Percentiles rank a stretch among this genome's conserved stretches.
Conservation (phyloP, 2,329 filamentous ascomycete genomes). For the Falciphora oryzae region DNA sequence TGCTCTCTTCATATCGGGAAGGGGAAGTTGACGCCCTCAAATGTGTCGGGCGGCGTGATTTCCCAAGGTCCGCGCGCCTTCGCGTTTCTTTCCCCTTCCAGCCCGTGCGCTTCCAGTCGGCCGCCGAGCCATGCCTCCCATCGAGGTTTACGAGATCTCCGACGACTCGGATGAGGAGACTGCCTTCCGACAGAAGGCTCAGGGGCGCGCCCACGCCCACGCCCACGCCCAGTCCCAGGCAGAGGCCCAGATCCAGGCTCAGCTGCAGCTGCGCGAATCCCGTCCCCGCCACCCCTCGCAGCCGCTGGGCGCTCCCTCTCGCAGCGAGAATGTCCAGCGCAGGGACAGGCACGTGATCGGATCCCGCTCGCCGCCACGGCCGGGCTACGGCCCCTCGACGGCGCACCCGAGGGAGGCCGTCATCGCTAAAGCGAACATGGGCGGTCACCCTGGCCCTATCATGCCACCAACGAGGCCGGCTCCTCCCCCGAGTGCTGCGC, state of each 20-base stretch:
- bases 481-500: background rate
- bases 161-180: background rate
- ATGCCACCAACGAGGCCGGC: background rate
- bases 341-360: background rate
- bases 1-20: background rate
- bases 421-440: background rate
- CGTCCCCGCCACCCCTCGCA: background rate
- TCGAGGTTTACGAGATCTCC: background rate
- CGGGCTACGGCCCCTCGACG: background rate
- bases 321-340: background rate
- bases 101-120: background rate
- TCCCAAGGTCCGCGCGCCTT: background rate
- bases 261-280: background rate
- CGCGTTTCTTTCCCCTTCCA: background rate
- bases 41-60: background rate
- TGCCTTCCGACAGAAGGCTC: background rate
- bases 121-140: background rate
- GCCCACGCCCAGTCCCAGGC: background rate
- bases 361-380: too few species aligned
- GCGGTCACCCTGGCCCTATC: background rate
- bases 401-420: background rate
- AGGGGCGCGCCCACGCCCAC: background rate
- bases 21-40: background rate
- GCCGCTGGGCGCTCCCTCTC: background rate
- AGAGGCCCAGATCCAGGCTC: background rate